A percentile compares a stretch with the other conserved stretches of the same genome.
phyloP scores from a whole-genome alignment of 116 monocot species.

The Thalassia testudinum region DNA sequence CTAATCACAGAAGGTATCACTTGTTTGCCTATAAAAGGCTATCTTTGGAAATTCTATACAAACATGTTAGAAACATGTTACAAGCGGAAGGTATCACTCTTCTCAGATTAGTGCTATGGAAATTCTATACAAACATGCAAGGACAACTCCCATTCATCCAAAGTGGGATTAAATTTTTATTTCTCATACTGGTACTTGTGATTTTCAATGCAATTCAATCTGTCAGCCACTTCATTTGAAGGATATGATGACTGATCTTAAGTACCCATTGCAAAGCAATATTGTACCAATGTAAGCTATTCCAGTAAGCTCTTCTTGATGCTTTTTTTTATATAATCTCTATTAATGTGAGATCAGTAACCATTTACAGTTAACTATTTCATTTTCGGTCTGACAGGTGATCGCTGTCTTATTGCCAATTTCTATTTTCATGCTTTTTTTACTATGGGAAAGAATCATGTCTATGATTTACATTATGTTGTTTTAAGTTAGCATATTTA shows the following conservation, averaged over 20 bases:
- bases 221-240: slow-evolving; percentile 59
- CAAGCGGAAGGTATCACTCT: too few relatives aligned
- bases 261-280: slow-evolving; percentile 53
- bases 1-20: too few relatives aligned
- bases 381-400: slow-evolving; percentile 8
- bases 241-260: slow-evolving; percentile 66
- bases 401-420: slow-evolving; percentile 17
- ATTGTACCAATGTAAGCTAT: slow-evolving; percentile 67
- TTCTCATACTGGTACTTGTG: slow-evolving; percentile 28
- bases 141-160: too few relatives aligned
- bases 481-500: too few relatives aligned
- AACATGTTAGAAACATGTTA: too few relatives aligned
- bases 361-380: too few relatives aligned
- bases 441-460: slow-evolving; percentile 18
- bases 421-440: slow-evolving; percentile 12
- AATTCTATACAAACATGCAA: too few relatives aligned
- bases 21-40: too few relatives aligned
- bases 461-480: slow-evolving; percentile 31
- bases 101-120: too few relatives aligned
- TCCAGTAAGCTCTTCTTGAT: slow-evolving; percentile 28
- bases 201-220: slow-evolving; percentile 35
- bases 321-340: neutral
- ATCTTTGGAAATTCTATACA: too few relatives aligned
- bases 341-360: too few relatives aligned
- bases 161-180: slow-evolving; percentile 44